Base-by-base conservation (phyloP, 805 yeast species). In the Candida manassasensis region DNA sequence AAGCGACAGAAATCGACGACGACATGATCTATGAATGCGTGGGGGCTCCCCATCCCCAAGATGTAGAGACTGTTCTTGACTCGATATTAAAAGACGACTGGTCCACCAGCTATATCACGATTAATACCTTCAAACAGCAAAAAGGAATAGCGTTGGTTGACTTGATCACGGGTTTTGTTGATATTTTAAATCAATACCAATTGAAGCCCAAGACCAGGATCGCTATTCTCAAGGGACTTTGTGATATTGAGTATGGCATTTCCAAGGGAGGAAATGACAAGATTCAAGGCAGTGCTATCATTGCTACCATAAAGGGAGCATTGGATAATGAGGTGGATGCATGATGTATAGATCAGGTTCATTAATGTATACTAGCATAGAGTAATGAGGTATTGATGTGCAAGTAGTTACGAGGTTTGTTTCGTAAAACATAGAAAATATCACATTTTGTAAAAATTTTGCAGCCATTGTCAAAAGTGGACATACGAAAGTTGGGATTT, bases 61-160 rank as follows among this genome's bases (percentile, higher is more conserved):
- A 89, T 46, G 72, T 93, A 16, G 84, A 84, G 48, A 66, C 77
- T 0, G 79, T 88, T 4, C 63, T 93, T 40, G 82, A 81, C 43
- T 75, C 94, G 4, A 78, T 90, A 17, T 62, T 93, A 53, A 79
- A 78, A 47, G 95, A 88, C 42, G 95, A 88, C 50, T 93, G 96
- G 94, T 72, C 84, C 8, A 77, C 88, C 7, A 75, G 94, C 1
- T 74, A 75, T 47, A 59, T 71, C 21, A 82, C 93, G 2, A 61
- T 93, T 48, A 71, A 68, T n/a, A 71, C 68, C 39, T 67, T 83
- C 44, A 82, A 89, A 45, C 72, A 67, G 40, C 55, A 69, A 4
- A 86, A 84, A 50, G 99, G 99, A 0, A 66, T 93, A 36, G 98
- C 98, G 0, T 62, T 93, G 42, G 81, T 89, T 30, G 99, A 93